These are phyloP conservation scores for Triticum aestivum DNA, from an alignment of 176 grass and related monocot genomes.

Conservation along the genomic window IWGSC_CS_RefSeq_v2.1 NC_057799.1:494111988-494112487, in stretches of 20 bases:
- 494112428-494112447: background rate
- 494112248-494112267: background rate
- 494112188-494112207: background rate
- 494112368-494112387: background rate
- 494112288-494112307: background rate
- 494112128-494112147: background rate
- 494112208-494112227: background rate
- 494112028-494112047: slow-evolving; percentile 69
- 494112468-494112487: background rate
- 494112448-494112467: background rate
- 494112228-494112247: background rate
- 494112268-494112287: background rate
- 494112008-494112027: slow-evolving; percentile 36
- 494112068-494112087: slow-evolving; percentile 73
- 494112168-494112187: background rate
- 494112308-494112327: background rate
- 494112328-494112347: background rate
- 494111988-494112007: background rate
- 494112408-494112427: background rate
- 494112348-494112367: background rate
- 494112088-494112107: slow-evolving; percentile 65
- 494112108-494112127: slow-evolving; percentile 43
- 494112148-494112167: background rate
- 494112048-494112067: slow-evolving; percentile 64
- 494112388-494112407: background rate